These are phyloP conservation scores for Globisporangium nagaii DNA, from an alignment of 352 stramenopile species.

Conservation along the genomic window DNA sequence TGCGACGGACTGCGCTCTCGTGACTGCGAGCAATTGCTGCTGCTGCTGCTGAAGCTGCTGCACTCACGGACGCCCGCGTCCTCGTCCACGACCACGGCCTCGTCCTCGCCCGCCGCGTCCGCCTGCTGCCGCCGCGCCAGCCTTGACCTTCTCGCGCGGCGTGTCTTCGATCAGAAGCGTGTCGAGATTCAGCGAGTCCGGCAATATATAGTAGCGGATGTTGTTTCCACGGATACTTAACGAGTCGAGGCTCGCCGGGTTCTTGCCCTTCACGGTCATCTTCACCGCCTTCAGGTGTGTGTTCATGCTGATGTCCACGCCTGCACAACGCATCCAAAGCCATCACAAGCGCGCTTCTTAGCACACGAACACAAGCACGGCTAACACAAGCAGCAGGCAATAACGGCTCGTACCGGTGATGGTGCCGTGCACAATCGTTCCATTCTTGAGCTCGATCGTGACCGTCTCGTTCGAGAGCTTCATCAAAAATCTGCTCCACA, in stretches of 20 bases:
- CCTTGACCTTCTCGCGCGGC: conserved; percentile 93
- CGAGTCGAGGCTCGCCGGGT: conserved; percentile 95
- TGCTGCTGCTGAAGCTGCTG: background rate
- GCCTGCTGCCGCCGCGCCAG: conserved; percentile 42
- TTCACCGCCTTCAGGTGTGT: conserved; percentile 99
- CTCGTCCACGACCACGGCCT: conserved; percentile 64
- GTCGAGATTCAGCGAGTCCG: conserved; percentile 97
- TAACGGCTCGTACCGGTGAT: conserved; percentile 87
- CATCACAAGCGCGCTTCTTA: background rate
- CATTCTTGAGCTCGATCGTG: conserved; percentile 99
- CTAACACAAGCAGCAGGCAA: background rate
- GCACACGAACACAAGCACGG: background rate
- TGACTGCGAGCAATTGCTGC: background rate
- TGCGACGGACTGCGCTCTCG: background rate
- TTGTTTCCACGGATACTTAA: conserved; percentile 98
- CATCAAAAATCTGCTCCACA: conserved; percentile 90
- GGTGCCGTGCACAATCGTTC: conserved; percentile 98
- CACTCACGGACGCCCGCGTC: conserved; percentile 25
- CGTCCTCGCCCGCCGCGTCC: conserved; percentile 77
- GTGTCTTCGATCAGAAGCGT: conserved; percentile 98
- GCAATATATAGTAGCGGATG: conserved; percentile 95
- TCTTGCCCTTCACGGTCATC: conserved; percentile 97
- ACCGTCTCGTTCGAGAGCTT: conserved; percentile 99
- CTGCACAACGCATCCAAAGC: conserved; percentile 25
- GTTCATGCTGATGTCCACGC: conserved; percentile 99